Percentiles rank a stretch among this genome's conserved stretches.
phyloP scores from a whole-genome alignment of 805 yeast species.

The Wickerhamiella brachini region DNA sequence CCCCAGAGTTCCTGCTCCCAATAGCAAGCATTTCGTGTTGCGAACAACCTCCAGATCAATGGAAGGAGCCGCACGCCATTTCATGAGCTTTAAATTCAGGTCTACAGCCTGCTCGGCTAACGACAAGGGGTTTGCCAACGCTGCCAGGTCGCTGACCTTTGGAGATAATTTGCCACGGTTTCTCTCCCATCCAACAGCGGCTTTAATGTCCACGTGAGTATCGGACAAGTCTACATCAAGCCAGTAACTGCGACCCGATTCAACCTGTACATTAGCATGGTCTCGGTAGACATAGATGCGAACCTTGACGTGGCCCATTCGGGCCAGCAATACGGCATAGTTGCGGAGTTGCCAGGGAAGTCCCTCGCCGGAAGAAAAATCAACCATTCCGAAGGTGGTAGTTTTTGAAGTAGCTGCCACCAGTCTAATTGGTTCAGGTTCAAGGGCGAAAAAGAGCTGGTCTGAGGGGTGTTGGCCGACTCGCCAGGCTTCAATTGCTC shows the following conservation, averaged over 20 bases:
- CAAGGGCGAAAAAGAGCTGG: constrained; percentile 6
- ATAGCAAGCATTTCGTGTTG: constrained; percentile 47
- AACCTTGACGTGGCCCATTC: constrained; percentile 26
- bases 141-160: constrained; percentile 67
- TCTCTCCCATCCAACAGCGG: constrained; percentile 82
- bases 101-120: constrained; percentile 88
- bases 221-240: constrained; percentile 3
- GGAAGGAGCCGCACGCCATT: constrained; percentile 87
- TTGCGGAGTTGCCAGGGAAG: constrained; percentile 39
- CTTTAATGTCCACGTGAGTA: constrained; percentile 17
- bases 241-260: constrained; percentile 17
- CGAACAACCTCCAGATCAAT: constrained; percentile 55
- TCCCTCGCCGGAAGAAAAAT: constrained; percentile 28
- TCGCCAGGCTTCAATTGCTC: background rate
- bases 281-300: constrained; percentile 30
- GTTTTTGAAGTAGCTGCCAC: background rate
- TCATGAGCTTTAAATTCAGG: constrained; percentile 81
- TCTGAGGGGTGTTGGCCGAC: background rate
- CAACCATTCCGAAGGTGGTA: constrained; percentile 9
- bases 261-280: constrained; percentile 9
- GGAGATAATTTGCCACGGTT: constrained; percentile 59
- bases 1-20: constrained; percentile 97
- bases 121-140: constrained; percentile 65
- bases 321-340: constrained; percentile 34
- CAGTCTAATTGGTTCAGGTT: background rate